These are phyloP conservation scores for Microsporum audouinii DNA, from an alignment of 2,329 filamentous ascomycete species.

Conservation along the genomic window DNA sequence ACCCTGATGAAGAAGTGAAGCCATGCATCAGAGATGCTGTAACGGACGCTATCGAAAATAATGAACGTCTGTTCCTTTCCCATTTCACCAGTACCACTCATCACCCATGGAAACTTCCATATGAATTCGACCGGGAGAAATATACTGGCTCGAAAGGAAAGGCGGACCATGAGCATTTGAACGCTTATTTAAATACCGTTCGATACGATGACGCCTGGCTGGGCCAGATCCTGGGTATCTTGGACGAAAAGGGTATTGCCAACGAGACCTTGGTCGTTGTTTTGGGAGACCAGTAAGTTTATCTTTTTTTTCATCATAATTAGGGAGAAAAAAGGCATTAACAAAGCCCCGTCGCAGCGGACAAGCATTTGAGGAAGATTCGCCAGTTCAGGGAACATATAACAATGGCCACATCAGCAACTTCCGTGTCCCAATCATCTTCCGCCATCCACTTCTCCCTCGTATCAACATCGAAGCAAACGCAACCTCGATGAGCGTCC, in stretches of 20 bases:
- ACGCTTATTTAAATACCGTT: slow-evolving; percentile 35
- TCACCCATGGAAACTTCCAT: slow-evolving; percentile 34
- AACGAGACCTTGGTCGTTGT: slow-evolving; percentile 38
- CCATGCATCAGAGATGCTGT: slow-evolving; percentile 24
- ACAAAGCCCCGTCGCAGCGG: slow-evolving; percentile 19
- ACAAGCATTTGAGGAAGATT: slow-evolving; percentile 35
- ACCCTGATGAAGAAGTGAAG: slow-evolving; percentile 31
- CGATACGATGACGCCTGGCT: slow-evolving; percentile 33
- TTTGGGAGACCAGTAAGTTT: slow-evolving; percentile 34
- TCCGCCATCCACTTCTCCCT: slow-evolving; percentile 36
- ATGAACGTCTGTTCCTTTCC: slow-evolving; percentile 22
- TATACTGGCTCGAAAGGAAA: slow-evolving; percentile 20
- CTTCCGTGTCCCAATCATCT: slow-evolving; percentile 35
- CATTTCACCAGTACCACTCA: slow-evolving; percentile 29
- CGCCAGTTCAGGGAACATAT: slow-evolving; percentile 29
- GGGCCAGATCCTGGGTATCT: slow-evolving; percentile 28
- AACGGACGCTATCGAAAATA: slow-evolving; percentile 19
- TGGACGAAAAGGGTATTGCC: slow-evolving; percentile 35
- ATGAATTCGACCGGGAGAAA: slow-evolving; percentile 19
- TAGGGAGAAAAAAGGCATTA: neutral
- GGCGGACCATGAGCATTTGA: slow-evolving; percentile 24
- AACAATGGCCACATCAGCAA: slow-evolving; percentile 37
- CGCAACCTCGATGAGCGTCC: slow-evolving; percentile 33
- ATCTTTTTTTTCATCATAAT: neutral
- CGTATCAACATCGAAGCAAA: slow-evolving; percentile 31